Evolutionary conservation across 176 grass and related monocot genomes (phyloP), one percentile per base, ranked within the genome.

Genomic region (Tillandsia leiboldiana): DNA sequence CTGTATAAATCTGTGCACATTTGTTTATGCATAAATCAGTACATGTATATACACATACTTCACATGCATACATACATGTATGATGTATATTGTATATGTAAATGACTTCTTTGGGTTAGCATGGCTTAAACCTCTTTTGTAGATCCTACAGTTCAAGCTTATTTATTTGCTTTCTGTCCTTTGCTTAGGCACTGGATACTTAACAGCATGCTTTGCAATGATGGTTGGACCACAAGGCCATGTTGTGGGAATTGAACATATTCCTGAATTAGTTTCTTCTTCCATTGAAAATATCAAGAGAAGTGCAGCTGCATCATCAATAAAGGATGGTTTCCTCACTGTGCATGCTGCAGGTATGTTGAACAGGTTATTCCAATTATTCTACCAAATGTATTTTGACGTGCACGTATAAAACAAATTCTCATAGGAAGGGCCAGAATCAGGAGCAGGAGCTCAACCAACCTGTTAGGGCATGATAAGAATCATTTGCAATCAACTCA

Each of bases 201-300:
- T 93, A 78, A 93, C 90, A 50, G 90, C 90, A 56, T 93, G 90
- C 52, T 93, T 89, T 82, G 86, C 86, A 76, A 84, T 93, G 83
- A 86, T 89, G 86, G 75, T 89, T 65, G 86, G 90, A 75, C 86
- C 80, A 14, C 77, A 89, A 84, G 86, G 90, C 3, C 90, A 72
- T 13, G 90, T 75, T 0, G 83, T 94, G 26, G 90, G 90, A 29
- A 76, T 94, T 74, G 86, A 94, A 78, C 90, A 94, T 51, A 86
- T 94, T 52, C 80, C 80, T 82, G 86, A 93, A 62, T 56, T 93
- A 53, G 90, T 94, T 71, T 79, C 72, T 47, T 74, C 78, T 64
- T 81, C 86, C 23, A 77, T 76, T 53, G 75, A 89, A 67, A 94
- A 89, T 86, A 76, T 87, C 2, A 66, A 89, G 69, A 86, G 75